Percentiles rank a stretch among this genome's conserved stretches.
Conservation (phyloP, 179 eudicot genomes). For the Amaranthus tricolor region DNA sequence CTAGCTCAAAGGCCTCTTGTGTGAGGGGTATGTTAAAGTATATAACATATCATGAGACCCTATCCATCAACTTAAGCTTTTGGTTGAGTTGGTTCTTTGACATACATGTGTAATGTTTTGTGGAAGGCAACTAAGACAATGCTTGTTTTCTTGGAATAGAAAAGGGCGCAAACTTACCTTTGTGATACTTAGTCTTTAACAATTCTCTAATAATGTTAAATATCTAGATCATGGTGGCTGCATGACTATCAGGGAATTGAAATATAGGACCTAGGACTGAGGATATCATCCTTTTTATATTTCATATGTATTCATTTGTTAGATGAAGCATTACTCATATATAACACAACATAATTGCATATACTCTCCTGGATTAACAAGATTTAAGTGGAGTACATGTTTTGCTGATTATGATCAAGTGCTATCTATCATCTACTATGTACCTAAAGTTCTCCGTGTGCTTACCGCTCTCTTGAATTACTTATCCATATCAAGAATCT, state of each 20-base stretch:
- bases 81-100: not conserved
- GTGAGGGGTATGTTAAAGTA: no score
- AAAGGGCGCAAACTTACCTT: not conserved
- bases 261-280: not conserved
- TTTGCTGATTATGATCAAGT: not conserved
- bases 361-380: not conserved
- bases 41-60: no score
- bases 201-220: not conserved
- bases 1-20: no score
- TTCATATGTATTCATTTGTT: not conserved
- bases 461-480: not conserved
- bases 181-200: not conserved
- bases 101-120: not conserved
- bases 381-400: not conserved
- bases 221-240: not conserved
- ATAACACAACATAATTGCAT: not conserved
- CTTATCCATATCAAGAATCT: not conserved
- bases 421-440: not conserved
- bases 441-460: not conserved
- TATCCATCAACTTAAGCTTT: no score
- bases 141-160: not conserved
- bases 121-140: not conserved
- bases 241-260: not conserved
- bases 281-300: not conserved
- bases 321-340: not conserved